phyloP scores from a whole-genome alignment of 495 filamentous ascomycete genomes.

The Tuber aestivum region DNA sequence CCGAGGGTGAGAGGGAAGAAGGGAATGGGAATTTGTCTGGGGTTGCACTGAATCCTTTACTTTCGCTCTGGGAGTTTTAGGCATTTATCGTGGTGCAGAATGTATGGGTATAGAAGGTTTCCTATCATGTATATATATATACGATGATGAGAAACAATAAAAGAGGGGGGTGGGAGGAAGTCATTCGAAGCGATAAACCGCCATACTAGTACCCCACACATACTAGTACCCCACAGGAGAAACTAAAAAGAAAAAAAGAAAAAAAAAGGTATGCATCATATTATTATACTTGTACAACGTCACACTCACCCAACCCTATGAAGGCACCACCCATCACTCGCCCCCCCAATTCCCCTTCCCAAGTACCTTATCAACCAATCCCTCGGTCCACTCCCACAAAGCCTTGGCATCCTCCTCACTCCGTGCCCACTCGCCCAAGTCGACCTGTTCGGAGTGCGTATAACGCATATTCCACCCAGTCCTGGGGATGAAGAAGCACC shows the following conservation, averaged over 20 bases:
- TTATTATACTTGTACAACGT: too few relatives aligned
- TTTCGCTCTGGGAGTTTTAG: conserved; percentile 36
- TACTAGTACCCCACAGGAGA: neutral
- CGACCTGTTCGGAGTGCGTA: conserved; percentile 14
- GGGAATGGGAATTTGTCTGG: conserved; percentile 17
- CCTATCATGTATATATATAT: neutral
- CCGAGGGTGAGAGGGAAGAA: conserved; percentile 43
- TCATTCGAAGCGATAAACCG: neutral
- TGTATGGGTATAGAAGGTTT: neutral
- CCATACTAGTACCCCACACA: neutral
- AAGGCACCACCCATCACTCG: neutral
- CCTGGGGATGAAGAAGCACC: conserved; percentile 16
- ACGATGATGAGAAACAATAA: neutral
- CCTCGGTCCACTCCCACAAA: conserved; percentile 28
- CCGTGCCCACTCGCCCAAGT: conserved; percentile 13
- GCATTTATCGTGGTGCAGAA: neutral
- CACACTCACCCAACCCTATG: neutral
- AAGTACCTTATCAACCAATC: conserved; percentile 17
- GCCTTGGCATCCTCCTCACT: conserved; percentile 23
- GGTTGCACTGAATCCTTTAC: conserved; percentile 15
- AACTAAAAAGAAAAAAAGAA: neutral
- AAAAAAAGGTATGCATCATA: neutral
- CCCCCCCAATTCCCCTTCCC: neutral
- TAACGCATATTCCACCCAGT: conserved; percentile 29
- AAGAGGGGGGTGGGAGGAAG: too few relatives aligned